Conservation (phyloP, 805 yeast species). For the Priceomyces melissophilus region DNA sequence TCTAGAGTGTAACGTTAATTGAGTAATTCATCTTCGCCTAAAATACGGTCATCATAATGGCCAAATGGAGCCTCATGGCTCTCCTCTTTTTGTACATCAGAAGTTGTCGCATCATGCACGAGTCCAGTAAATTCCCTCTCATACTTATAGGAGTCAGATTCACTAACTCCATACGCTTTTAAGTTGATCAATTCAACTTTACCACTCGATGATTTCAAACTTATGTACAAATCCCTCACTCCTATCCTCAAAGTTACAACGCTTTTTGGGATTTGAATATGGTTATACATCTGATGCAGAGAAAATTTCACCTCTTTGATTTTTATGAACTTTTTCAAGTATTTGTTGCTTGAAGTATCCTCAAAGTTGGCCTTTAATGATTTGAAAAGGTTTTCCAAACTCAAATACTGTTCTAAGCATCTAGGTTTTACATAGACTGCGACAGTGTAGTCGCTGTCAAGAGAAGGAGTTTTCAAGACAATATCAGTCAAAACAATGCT, state of each 20-base stretch:
- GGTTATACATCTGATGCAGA: conserved; percentile 15
- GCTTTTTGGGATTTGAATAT: conserved; percentile 31
- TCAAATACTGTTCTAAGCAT: conserved; percentile 13
- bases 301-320: conserved; percentile 20
- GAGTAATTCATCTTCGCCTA: conserved; percentile 8
- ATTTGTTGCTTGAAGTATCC: conserved; percentile 16
- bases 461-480: conserved; percentile 18
- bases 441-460: conserved; percentile 7
- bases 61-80: neutral
- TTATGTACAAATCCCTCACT: conserved; percentile 30
- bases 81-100: neutral
- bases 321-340: conserved; percentile 29
- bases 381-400: conserved; percentile 16
- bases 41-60: conserved; percentile 1
- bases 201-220: conserved; percentile 13
- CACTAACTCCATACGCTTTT: conserved; percentile 30
- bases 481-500: conserved; percentile 35
- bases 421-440: conserved; percentile 32
- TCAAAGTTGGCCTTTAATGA: conserved; percentile 10
- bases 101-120: conserved; percentile 6
- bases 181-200: conserved; percentile 15
- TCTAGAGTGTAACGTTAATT: neutral
- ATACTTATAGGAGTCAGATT: conserved; percentile 21
- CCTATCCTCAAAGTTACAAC: conserved; percentile 31
- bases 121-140: conserved; percentile 18